Evolutionary conservation across 306 rosid species (phyloP).

Genomic region (Urtica urens): DNA sequence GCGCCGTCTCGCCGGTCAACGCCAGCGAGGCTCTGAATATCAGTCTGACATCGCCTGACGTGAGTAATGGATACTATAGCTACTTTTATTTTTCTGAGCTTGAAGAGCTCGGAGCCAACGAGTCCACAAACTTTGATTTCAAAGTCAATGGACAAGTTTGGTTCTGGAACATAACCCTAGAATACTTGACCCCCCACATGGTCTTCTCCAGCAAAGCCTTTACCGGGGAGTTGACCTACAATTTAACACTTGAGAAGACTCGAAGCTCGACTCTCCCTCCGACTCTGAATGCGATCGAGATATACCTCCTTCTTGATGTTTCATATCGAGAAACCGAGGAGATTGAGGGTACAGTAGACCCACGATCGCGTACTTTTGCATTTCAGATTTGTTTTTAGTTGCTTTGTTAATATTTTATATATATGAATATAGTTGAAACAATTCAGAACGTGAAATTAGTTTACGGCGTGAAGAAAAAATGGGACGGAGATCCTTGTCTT

Average conservation of each 20-base stretch:
- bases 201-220: background rate
- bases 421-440: constrained; percentile 25
- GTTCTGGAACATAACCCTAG: background rate
- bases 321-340: constrained; percentile 22
- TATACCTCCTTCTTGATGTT: constrained; percentile 19
- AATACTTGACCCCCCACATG: background rate
- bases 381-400: background rate
- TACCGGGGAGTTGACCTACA: background rate
- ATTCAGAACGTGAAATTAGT: constrained; percentile 19
- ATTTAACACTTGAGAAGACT: background rate
- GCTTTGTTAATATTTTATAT: too few species aligned
- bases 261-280: constrained; percentile 37
- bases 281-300: constrained; percentile 14
- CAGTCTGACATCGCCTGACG: too few species aligned
- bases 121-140: constrained; percentile 9
- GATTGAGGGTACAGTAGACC: constrained; percentile 45
- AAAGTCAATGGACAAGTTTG: background rate
- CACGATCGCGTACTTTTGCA: background rate
- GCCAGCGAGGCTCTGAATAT: too few species aligned
- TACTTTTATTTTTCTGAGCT: constrained; percentile 23
- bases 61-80: constrained; percentile 6
- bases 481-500: constrained; percentile 48
- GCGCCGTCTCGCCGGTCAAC: too few species aligned
- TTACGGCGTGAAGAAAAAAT: constrained; percentile 21
- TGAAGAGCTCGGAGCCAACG: constrained; percentile 11